These are phyloP conservation scores for Wickerhamiella dianesei DNA, from an alignment of 805 yeast genomes.

Conservation along the genomic window DNA sequence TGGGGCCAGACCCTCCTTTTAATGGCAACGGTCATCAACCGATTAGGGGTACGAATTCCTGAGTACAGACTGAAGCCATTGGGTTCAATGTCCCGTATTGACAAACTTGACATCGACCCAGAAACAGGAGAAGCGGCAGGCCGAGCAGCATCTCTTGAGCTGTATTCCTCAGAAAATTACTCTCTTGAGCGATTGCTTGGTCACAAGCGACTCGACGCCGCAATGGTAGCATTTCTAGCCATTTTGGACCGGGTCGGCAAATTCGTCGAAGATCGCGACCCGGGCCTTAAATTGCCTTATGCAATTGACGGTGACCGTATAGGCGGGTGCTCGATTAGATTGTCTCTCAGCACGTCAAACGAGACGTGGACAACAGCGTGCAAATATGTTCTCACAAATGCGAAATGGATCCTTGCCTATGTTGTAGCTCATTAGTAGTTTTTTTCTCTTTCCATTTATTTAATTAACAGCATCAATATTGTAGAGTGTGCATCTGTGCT, in stretches of 20 bases:
- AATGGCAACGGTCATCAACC: slow-evolving; percentile 46
- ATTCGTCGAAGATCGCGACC: slow-evolving; percentile 33
- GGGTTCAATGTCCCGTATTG: slow-evolving; percentile 73
- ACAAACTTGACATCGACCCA: slow-evolving; percentile 35
- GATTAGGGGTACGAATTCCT: slow-evolving; percentile 40
- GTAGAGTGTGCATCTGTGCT: too few relatives aligned
- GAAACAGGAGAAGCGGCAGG: slow-evolving; percentile 25
- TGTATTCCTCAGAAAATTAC: slow-evolving; percentile 59
- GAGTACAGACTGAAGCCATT: slow-evolving; percentile 61
- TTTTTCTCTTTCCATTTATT: background rate
- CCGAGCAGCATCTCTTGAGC: slow-evolving; percentile 34
- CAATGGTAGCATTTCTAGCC: slow-evolving; percentile 66
- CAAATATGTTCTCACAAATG: slow-evolving; percentile 61
- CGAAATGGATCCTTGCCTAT: slow-evolving; percentile 74
- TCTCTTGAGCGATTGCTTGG: slow-evolving; percentile 56
- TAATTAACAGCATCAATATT: too few relatives aligned
- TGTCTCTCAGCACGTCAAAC: slow-evolving; percentile 48
- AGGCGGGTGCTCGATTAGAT: slow-evolving; percentile 62
- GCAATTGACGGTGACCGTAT: slow-evolving; percentile 55
- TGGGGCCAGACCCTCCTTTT: slow-evolving; percentile 70
- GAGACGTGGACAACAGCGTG: slow-evolving; percentile 87
- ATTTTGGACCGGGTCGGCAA: slow-evolving; percentile 41
- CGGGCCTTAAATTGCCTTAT: slow-evolving; percentile 55
- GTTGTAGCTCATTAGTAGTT: slow-evolving; percentile 16
- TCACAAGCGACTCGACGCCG: slow-evolving; percentile 63